A percentile compares a stretch with the other conserved stretches of the same genome.
Conservation (phyloP, 805 yeast genomes). For the Wickerhamomyces kurtzmanii region DNA sequence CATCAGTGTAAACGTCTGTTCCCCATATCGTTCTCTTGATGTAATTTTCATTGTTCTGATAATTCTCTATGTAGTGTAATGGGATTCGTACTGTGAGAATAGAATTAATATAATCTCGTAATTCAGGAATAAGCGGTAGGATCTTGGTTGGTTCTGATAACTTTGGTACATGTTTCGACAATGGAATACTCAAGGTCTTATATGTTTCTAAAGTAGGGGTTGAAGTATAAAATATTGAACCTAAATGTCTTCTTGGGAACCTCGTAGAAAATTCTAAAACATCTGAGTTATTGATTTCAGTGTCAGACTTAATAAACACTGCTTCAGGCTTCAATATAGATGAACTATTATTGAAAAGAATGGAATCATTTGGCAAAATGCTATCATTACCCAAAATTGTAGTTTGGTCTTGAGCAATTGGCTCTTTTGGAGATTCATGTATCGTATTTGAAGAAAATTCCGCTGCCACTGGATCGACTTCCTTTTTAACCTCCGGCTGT, state of each 20-base stretch:
- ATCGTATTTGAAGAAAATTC: not conserved
- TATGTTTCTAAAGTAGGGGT: conserved; percentile 37
- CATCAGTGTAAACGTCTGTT: conserved; percentile 87
- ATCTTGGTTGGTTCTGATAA: conserved; percentile 2
- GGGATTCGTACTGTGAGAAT: conserved; percentile 19
- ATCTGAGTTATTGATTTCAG: conserved; percentile 26
- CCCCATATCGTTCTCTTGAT: conserved; percentile 63
- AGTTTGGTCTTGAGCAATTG: not conserved
- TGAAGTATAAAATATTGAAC: conserved; percentile 48
- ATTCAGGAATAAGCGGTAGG: conserved; percentile 20
- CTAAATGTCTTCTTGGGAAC: conserved; percentile 38
- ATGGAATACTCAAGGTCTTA: conserved; percentile 5
- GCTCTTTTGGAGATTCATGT: not conserved
- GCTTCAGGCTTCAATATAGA: not conserved
- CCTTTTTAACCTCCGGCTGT: too few species aligned
- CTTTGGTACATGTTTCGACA: not conserved
- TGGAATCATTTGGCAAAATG: not conserved
- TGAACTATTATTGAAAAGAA: too few species aligned
- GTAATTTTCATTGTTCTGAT: conserved; percentile 14
- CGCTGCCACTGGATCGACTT: too few species aligned
- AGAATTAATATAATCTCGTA: conserved; percentile 31
- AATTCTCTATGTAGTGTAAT: conserved; percentile 13
- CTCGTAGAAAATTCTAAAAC: conserved; percentile 27
- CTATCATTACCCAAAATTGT: not conserved
- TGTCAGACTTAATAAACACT: conserved; percentile 11